These are phyloP conservation scores for Metarhizium rileyi DNA, from an alignment of 2,329 filamentous ascomycete genomes.

Conservation along the genomic window DNA sequence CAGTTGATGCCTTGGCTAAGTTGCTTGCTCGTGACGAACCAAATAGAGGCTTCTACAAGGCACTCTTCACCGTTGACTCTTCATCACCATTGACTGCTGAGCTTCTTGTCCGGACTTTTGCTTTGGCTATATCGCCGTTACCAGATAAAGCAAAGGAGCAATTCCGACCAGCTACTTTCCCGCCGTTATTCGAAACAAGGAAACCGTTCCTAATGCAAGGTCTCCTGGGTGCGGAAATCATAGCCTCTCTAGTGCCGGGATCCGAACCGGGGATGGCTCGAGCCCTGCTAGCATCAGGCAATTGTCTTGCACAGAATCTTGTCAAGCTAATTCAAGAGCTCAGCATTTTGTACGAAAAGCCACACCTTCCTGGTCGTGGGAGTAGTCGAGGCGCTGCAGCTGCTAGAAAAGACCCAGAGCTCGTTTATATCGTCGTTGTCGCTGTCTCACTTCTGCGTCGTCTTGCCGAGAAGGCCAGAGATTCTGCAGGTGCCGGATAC, in stretches of 20 bases:
- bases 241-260: conserved; percentile 63
- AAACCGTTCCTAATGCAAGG: conserved; percentile 91
- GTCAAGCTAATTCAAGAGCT: conserved; percentile 66
- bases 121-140: conserved; percentile 72
- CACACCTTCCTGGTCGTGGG: conserved; percentile 13
- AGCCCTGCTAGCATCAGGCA: conserved; percentile 72
- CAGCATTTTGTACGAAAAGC: conserved; percentile 47
- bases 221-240: conserved; percentile 78
- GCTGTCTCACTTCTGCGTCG: conserved; percentile 59
- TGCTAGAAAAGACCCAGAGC: conserved; percentile 36
- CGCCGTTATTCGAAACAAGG: conserved; percentile 66
- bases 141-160: conserved; percentile 52
- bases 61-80: conserved; percentile 68
- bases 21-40: conserved; percentile 87
- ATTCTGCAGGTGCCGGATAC: conserved; percentile 38
- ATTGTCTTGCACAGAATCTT: conserved; percentile 75
- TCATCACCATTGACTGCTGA: conserved; percentile 58
- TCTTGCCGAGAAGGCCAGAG: conserved; percentile 57
- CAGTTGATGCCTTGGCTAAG: conserved; percentile 85
- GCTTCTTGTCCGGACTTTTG: conserved; percentile 78
- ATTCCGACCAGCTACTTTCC: conserved; percentile 47
- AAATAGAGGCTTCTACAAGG: conserved; percentile 75
- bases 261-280: conserved; percentile 65
- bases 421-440: conserved; percentile 56
- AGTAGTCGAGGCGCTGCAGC: conserved; percentile 22